Evolutionary conservation across 2,329 filamentous ascomycete species (phyloP), one percentile per base, ranked within the genome.

Genomic region (Botrytis deweyae): DNA sequence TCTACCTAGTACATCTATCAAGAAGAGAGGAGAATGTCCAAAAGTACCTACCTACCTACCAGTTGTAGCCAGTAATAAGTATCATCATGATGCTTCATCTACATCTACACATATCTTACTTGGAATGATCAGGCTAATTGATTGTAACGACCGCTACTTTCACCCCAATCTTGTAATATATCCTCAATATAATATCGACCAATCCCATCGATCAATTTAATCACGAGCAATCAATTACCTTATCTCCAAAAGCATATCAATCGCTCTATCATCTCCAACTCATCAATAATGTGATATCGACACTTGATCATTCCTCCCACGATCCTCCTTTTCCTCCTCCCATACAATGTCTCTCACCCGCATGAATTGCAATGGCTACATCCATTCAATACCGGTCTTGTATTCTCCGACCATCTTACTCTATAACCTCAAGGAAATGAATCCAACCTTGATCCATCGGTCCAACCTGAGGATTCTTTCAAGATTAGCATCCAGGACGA

Each of bases 341-440:
- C 67, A 44, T 36, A 14, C 36, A 12, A 63, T 63, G 58, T 71
- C 59, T 70, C 58, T 38, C 55, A 20, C 68, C 46, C 58, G 59
- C 69, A 63, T 33, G 46, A 65, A 52, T 29, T 46, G 8, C 14
- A 52, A 55, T 52, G 61, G 69, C 58, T 64, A 52, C 69, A 71
- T 65, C 69, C 69, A 71, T 71, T 18, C 61, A 71, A 71, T 71
- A 63, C 66, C 66, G 49, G 25, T 68, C 36, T 29, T 68, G 66
- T 65, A 65, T 64, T 40, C 42, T 52, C 69, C 69, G 61, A 40
- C 38, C 46, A 40, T 65, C 69, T 20, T 29, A 29, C 52, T 9
- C 52, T 18, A 52, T 33, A 46, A 33, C 25, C 59, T 29, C 42
- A 29, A 64, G 58, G 58, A 71, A 65, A 40, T 29, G 55, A 62